These are phyloP conservation scores for Mrakia hoshinonis DNA, from an alignment of 768 basidiomycete species.

Conservation along the genomic window DNA sequence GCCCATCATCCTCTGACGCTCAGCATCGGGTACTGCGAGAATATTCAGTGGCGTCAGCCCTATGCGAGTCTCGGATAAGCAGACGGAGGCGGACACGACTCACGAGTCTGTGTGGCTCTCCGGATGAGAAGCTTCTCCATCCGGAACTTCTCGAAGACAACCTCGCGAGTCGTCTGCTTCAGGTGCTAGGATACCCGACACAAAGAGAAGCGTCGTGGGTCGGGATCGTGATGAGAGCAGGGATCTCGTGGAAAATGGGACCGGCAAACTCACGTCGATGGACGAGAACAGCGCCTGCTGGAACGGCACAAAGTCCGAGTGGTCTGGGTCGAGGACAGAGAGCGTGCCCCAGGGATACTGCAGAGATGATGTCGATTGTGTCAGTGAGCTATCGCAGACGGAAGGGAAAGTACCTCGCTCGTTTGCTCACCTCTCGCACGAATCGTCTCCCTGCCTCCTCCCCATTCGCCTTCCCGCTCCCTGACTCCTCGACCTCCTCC, in stretches of 20 bases:
- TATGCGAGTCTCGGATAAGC: not conserved
- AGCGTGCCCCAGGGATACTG: conserved; percentile 82
- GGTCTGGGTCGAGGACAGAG: conserved; percentile 73
- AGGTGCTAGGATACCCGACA: not conserved
- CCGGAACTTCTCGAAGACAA: not conserved
- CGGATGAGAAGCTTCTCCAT: not conserved
- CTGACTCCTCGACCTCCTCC: conserved; percentile 44
- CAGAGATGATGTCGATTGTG: too few species aligned
- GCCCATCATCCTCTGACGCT: not conserved
- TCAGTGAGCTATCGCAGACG: not conserved
- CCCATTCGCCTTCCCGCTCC: not conserved
- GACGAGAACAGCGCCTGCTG: conserved; percentile 60
- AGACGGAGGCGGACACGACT: not conserved
- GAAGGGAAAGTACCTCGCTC: not conserved
- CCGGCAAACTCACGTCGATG: not conserved
- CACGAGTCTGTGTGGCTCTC: not conserved
- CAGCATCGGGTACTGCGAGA: not conserved
- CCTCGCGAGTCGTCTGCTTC: not conserved
- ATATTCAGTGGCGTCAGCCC: too few species aligned
- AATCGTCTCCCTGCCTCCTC: not conserved
- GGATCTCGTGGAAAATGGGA: not conserved
- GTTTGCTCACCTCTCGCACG: not conserved
- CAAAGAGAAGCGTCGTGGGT: not conserved
- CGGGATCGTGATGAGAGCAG: not conserved
- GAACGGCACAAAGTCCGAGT: conserved; percentile 80